Base-by-base conservation (phyloP, 768 basidiomycete species). In the Lactarius tabidus region DNA sequence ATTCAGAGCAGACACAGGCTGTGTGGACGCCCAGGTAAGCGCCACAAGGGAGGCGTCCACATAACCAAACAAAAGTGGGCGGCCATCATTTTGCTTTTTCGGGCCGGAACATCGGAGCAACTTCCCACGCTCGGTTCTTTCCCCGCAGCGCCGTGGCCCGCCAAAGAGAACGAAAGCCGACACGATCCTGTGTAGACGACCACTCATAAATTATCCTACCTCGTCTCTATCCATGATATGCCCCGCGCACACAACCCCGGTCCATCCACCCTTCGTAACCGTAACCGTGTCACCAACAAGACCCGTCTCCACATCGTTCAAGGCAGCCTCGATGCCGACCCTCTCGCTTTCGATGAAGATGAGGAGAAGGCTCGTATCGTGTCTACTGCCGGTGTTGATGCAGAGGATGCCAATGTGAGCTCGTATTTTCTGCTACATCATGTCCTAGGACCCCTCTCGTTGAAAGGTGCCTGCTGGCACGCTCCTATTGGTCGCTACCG, bases 201-300 rank as follows among this genome's bases (percentile, higher is more conserved):
- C 60, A 59, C 63, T 56, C 60, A 54, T 69, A 70, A 68, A 64
- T 69, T 60, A 62, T 64, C 62, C 61, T 63, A 70, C 71, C 73
- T 73, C 66, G 69, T 62, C 72, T 70, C 72, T 71, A 67, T 87
- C 86, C 87, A 90, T 91, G 88, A 88, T 76, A 91, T 91, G 90
- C 89, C 89, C 84, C 89, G 89, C 74, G 87, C 86, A 77, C 86
- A 85, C 72, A 85, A 85, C 78, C 77, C 87, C 79, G 87, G 85
- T 77, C 84, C 88, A 71, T 87, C 90, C 66, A 85, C 89, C 70
- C 88, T 90, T 79, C 79, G 91, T 77, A 91, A 91, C 74, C 88
- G 91, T 77, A 92, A 91, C 79, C 87, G 91, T 75, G 88, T 94
- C 79, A 94, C 90, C 75, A 92, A 93, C 81, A 94, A 94, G 82